Percentiles rank a stretch among this genome's conserved stretches.
These are phyloP conservation scores for Pestalotiopsis sp. DNA, from an alignment of 2,329 filamentous ascomycete species.

Conservation along the genomic window DNA sequence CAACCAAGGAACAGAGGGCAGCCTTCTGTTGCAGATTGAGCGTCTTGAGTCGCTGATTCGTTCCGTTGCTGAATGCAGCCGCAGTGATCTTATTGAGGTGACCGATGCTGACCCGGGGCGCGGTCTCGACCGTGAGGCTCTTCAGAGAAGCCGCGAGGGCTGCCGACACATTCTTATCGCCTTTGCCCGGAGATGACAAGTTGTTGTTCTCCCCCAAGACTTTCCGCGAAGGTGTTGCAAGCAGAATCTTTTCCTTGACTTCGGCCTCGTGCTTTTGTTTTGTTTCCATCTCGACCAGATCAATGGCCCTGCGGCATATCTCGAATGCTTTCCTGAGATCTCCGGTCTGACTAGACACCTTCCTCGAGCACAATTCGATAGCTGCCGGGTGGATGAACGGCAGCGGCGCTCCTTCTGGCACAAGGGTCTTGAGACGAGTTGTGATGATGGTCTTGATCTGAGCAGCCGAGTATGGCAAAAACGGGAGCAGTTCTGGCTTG, in stretches of 20 bases:
- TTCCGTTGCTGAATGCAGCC: slow-evolving; percentile 87
- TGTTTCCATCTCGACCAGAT: slow-evolving; percentile 85
- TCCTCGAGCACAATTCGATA: slow-evolving; percentile 91
- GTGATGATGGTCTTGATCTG: slow-evolving; percentile 90
- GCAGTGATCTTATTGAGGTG: slow-evolving; percentile 93
- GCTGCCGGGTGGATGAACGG: slow-evolving; percentile 94
- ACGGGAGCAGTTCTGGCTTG: slow-evolving; percentile 86
- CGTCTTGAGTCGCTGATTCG: slow-evolving; percentile 78
- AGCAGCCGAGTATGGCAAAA: slow-evolving; percentile 85
- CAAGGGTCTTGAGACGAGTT: slow-evolving; percentile 75
- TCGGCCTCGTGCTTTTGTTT: slow-evolving; percentile 71
- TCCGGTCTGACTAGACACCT: slow-evolving; percentile 91
- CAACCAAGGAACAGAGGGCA: slow-evolving; percentile 84
- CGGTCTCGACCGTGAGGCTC: slow-evolving; percentile 72
- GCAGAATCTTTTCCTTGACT: slow-evolving; percentile 56
- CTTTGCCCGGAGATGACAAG: slow-evolving; percentile 56
- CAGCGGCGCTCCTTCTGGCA: slow-evolving; percentile 61
- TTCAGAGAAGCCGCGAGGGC: slow-evolving; percentile 58
- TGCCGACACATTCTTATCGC: slow-evolving; percentile 47
- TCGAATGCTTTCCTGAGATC: slow-evolving; percentile 95
- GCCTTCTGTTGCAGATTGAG: slow-evolving; percentile 97
- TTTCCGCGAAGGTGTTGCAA: slow-evolving; percentile 71
- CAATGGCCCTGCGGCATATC: slow-evolving; percentile 86
- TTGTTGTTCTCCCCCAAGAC: slow-evolving; percentile 84
- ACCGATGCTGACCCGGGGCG: slow-evolving; percentile 84